These are phyloP conservation scores for Zychaea mexicana DNA, from an alignment of 371 early-diverging fungal species.

Conservation along the genomic window DNA sequence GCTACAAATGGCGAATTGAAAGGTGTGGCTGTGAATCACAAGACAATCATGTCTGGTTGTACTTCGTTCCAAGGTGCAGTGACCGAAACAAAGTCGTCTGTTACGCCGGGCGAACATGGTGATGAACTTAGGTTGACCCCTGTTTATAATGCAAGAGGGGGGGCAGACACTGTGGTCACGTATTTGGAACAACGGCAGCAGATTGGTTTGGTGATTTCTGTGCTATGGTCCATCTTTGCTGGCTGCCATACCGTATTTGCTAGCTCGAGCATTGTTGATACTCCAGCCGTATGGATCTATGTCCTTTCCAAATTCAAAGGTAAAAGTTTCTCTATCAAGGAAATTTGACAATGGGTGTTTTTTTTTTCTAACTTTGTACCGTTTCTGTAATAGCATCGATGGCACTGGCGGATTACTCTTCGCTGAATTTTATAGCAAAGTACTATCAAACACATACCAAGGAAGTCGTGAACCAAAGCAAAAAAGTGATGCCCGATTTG, in stretches of 20 bases:
- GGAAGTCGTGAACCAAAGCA: constrained; percentile 54
- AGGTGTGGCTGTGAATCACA: constrained; percentile 81
- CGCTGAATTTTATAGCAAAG: constrained; percentile 59
- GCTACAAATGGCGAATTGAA: constrained; percentile 83
- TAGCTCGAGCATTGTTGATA: constrained; percentile 63
- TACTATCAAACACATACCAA: constrained; percentile 53
- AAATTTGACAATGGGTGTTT: neutral
- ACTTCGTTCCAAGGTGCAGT: constrained; percentile 30
- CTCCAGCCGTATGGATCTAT: constrained; percentile 72
- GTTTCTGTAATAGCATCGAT: constrained; percentile 63
- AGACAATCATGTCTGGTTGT: constrained; percentile 78
- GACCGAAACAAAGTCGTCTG: constrained; percentile 19
- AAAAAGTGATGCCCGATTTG: constrained; percentile 64
- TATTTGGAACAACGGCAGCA: constrained; percentile 86
- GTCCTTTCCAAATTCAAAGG: constrained; percentile 63
- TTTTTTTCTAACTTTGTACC: neutral
- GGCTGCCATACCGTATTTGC: constrained; percentile 73
- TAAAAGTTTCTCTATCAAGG: too few relatives aligned
- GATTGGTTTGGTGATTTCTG: constrained; percentile 73
- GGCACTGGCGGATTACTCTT: constrained; percentile 72
- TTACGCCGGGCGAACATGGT: constrained; percentile 11
- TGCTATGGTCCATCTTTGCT: constrained; percentile 69
- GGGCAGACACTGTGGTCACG: constrained; percentile 56
- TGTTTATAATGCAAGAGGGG: constrained; percentile 14
- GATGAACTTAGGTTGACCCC: constrained; percentile 7